Base-by-base conservation (phyloP, 1,284 basidiomycete genomes). In the Phylloporus gajari region DNA sequence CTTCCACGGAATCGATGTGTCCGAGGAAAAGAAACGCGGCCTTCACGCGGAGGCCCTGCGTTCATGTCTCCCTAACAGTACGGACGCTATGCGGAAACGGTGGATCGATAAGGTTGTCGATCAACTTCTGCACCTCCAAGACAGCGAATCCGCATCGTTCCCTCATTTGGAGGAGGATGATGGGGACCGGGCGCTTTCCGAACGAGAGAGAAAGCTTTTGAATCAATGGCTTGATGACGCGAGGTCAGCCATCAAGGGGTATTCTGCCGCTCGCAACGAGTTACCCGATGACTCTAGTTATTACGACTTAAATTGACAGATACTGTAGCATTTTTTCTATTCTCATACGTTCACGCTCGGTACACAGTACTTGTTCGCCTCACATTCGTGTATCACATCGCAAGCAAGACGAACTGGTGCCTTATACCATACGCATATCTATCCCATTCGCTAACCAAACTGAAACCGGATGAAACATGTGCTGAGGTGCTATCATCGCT, bases 41-140 rank as follows among this genome's bases (percentile, higher is more conserved):
- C 27, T 19, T 59, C 58, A 32, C 23, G 58, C 11, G 30, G 35
- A 59, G 58, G 35, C 35, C 30, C 58, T 59, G 9, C 32, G 35
- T 23, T 59, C 58, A 21, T 59, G 58, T 59, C 58, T 59, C 23
- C 58, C 30, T 5, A 59, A 59, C 6, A 32, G 35, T 35, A 59
- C 30, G 30, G 30, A 12, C 19, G 58, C n/a, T n/a, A n/a, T 59
- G 35, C 35, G 58, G 30, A 23, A 8, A 35, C 58, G 51, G 19
- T 81, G 76, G 80, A 74, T 13, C 53, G 19, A 51, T 1, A 79
- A 70, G 59, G 75, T 79, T 17, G 30, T 74, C 15, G 5, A 59
- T 3, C 76, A 80, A 40, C 56, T 79, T 35, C 21, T 72, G 27
- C 17, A 59, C 13, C 40, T 69, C 5, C n/a, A n/a, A n/a, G 60